Evolutionary conservation across 208 protist species (phyloP).

Genomic region (Leishmania guyanensis): DNA sequence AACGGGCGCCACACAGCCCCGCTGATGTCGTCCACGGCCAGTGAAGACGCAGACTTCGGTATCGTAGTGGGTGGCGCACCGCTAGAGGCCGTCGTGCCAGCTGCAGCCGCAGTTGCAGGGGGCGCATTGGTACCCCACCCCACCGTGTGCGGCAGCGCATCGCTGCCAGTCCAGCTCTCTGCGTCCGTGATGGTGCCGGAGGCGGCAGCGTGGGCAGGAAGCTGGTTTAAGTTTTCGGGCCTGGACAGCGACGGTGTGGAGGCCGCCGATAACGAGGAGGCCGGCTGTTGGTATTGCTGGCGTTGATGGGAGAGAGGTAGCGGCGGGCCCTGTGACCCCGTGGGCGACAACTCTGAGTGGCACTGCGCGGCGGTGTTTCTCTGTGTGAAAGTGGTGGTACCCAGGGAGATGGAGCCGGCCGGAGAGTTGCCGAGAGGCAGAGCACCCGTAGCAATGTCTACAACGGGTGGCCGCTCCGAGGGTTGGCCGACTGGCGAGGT

Average conservation of each 20-base stretch:
- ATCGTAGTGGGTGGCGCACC: background rate
- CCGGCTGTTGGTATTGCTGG: background rate
- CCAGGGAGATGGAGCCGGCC: background rate
- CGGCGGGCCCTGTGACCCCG: background rate
- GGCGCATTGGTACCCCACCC: background rate
- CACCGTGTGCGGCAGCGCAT: background rate
- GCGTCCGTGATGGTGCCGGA: background rate
- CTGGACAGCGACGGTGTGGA: slow-evolving; percentile 2
- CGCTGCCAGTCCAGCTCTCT: slow-evolving; percentile 2
- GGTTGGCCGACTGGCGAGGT: background rate
- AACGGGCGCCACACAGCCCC: background rate
- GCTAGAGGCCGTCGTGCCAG: background rate
- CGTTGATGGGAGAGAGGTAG: background rate
- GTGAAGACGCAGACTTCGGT: background rate
- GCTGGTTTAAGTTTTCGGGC: background rate
- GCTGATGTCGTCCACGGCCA: background rate
- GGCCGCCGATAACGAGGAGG: background rate
- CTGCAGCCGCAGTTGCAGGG: background rate
- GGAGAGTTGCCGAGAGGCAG: background rate
- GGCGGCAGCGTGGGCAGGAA: background rate
- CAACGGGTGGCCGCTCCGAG: background rate
- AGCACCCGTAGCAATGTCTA: background rate
- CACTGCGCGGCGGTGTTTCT: background rate
- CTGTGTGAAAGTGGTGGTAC: background rate
- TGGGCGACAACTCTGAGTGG: background rate